Conservation (phyloP, 2,329 filamentous ascomycete species). For the Xylariaceae sp. region DNA sequence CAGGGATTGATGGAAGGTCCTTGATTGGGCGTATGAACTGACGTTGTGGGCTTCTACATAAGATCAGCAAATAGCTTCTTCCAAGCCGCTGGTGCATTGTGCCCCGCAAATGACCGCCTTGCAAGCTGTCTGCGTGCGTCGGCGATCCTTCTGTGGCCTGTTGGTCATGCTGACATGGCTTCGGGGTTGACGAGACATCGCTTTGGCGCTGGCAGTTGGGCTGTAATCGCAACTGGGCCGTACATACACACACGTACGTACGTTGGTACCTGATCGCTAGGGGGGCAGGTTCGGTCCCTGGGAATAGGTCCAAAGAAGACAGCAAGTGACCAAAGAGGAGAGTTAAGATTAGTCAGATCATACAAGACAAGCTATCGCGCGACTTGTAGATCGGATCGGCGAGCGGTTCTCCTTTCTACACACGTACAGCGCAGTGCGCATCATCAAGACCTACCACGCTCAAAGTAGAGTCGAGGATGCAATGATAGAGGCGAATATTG, state of each 20-base stretch:
- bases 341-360: background rate
- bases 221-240: constrained; percentile 33
- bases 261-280: constrained; percentile 38
- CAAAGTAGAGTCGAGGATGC: background rate
- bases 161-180: constrained; percentile 34
- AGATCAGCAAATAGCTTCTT: constrained; percentile 15
- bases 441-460: background rate
- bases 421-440: background rate
- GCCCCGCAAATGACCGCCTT: constrained; percentile 26
- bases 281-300: constrained; percentile 20
- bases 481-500: background rate
- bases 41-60: background rate
- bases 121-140: constrained; percentile 31
- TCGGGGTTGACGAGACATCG: constrained; percentile 32
- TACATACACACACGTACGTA: too few relatives aligned
- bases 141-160: constrained; percentile 37
- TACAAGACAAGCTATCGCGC: background rate
- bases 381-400: background rate
- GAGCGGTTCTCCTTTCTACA: background rate
- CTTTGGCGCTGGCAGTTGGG: constrained; percentile 32
- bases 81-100: constrained; percentile 19
- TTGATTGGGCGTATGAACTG: background rate
- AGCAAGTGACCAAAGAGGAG: background rate
- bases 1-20: background rate
- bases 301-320: constrained; percentile 1